A percentile compares a stretch with the other conserved stretches of the same genome.
Conservation (phyloP, 352 stramenopile genomes). For the Pythium rhizo-oryzae region DNA sequence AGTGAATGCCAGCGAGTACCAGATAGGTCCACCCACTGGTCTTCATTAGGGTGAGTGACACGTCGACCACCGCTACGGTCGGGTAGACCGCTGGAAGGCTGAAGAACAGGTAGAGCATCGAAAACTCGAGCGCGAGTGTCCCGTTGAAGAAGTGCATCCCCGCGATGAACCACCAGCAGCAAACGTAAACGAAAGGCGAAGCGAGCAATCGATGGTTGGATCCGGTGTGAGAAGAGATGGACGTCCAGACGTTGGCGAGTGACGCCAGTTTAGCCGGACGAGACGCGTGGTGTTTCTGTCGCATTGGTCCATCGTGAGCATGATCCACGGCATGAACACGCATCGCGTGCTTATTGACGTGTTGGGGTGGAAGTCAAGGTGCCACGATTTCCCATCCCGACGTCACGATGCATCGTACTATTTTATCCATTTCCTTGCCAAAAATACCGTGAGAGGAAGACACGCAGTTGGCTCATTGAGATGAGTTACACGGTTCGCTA, state of each 20-base stretch:
- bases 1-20: conserved; percentile 2
- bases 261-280: neutral
- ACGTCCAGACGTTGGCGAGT: conserved; percentile 6
- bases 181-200: conserved; percentile 11
- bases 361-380: no score
- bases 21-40: conserved; percentile 19
- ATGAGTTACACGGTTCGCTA: no score
- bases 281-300: neutral
- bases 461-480: no score
- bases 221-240: neutral
- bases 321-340: neutral
- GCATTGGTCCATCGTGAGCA: no score
- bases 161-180: conserved; percentile 23
- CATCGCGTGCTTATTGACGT: no score
- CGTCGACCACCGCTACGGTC: neutral
- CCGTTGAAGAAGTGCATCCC: conserved; percentile 24
- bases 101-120: conserved; percentile 22
- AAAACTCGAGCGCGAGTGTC: conserved; percentile 9
- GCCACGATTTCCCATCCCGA: no score
- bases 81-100: conserved; percentile 19
- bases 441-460: no score
- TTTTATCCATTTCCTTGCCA: neutral
- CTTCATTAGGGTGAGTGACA: neutral
- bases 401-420: no score
- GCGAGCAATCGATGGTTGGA: conserved; percentile 16